These are phyloP conservation scores for Stenocarpella maydis DNA, from an alignment of 2,329 filamentous ascomycete species.

Conservation along the genomic window DNA sequence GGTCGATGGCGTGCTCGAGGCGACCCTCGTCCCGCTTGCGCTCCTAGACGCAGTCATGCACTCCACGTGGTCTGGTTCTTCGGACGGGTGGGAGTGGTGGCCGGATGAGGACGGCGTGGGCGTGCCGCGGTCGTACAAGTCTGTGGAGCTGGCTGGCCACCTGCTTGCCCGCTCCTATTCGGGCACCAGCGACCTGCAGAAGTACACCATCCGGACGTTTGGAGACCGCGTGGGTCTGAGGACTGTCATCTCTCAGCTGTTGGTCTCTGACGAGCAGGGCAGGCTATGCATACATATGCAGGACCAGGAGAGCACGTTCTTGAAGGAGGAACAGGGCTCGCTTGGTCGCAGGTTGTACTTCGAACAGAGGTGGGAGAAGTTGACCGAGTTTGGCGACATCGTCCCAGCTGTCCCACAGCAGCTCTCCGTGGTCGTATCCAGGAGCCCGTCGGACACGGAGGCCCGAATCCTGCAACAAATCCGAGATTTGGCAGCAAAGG, in stretches of 20 bases:
- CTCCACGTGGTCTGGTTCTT: not conserved
- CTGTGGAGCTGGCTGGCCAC: constrained; percentile 2
- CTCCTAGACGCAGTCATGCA: constrained; percentile 17
- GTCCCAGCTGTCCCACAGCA: not conserved
- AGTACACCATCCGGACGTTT: constrained; percentile 1
- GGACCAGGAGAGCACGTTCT: constrained; percentile 9
- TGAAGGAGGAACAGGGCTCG: constrained; percentile 15
- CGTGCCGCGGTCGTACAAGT: constrained; percentile 13
- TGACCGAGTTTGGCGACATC: not conserved
- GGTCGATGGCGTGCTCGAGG: not conserved
- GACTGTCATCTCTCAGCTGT: constrained; percentile 2
- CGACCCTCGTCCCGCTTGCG: not conserved
- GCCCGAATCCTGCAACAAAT: not conserved
- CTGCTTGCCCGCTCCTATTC: not conserved
- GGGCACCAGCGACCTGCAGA: not conserved
- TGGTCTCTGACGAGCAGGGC: constrained; percentile 9
- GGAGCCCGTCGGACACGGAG: not conserved
- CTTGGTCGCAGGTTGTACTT: constrained; percentile 11
- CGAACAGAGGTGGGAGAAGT: constrained; percentile 5
- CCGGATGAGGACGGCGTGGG: constrained; percentile 9
- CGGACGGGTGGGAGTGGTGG: constrained; percentile 14
- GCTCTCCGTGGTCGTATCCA: not conserved
- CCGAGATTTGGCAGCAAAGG: not conserved
- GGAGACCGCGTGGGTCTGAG: not conserved
- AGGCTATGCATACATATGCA: constrained; percentile 13